Conservation (phyloP, 441 rosid species). For the Syzygium syzygioides region DNA sequence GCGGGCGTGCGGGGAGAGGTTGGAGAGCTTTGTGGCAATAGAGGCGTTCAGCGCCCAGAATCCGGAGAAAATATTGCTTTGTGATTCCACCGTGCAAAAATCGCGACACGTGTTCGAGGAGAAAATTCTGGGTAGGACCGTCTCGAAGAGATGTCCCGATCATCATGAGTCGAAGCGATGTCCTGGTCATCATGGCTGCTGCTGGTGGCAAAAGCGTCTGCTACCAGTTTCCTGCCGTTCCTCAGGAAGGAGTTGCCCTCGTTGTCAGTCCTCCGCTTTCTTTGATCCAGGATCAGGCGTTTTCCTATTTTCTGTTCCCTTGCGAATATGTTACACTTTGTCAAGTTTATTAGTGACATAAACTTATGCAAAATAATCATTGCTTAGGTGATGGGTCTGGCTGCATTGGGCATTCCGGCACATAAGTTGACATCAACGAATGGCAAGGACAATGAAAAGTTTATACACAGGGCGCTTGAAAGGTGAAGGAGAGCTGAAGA, state of each 20-base stretch:
- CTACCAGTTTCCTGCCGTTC: constrained; percentile 92
- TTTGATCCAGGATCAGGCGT: constrained; percentile 93
- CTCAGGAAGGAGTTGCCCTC: constrained; percentile 61
- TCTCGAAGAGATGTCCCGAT: constrained; percentile 52
- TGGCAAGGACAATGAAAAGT: constrained; percentile 83
- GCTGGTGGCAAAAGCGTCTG: constrained; percentile 99
- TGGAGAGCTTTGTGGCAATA: no score
- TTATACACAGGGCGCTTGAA: constrained; percentile 85
- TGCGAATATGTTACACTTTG: neutral
- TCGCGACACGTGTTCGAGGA: no score
- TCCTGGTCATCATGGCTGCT: constrained; percentile 95
- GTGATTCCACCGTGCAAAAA: no score
- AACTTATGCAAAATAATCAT: neutral
- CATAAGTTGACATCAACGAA: constrained; percentile 84
- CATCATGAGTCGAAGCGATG: constrained; percentile 70
- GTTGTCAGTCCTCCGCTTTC: constrained; percentile 87
- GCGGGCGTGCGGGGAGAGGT: no score
- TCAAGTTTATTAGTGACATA: neutral
- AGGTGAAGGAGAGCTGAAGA: constrained; percentile 82
- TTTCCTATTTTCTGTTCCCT: neutral
- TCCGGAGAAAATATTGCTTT: no score
- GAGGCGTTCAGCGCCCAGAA: no score
- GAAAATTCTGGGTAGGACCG: no score
- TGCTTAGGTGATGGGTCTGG: constrained; percentile 86
- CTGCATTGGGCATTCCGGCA: constrained; percentile 83